Percentiles rank a stretch among this genome's conserved stretches.
Evolutionary conservation across 192 early-diverging fungal genomes (phyloP).

Genomic region (Chytriomyces sp.): DNA sequence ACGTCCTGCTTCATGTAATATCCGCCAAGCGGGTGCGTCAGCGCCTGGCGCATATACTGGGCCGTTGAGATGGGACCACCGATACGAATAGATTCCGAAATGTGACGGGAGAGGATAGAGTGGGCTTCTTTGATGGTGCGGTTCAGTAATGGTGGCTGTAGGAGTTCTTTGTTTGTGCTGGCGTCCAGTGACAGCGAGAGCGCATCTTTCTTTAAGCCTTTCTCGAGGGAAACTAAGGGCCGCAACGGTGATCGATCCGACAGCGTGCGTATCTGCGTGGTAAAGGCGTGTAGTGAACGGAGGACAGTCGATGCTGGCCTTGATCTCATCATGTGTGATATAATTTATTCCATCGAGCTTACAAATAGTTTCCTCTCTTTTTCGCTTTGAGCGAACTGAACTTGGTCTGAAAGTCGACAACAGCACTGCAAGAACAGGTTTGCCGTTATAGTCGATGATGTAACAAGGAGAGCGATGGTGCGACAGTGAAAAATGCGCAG

Average conservation of each 20-base stretch:
- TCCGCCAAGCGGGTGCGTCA: slow-evolving; percentile 86
- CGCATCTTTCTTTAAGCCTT: background rate
- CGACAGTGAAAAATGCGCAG: too few relatives aligned
- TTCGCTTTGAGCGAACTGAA: slow-evolving; percentile 11
- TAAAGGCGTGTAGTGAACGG: too few relatives aligned
- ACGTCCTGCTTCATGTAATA: slow-evolving; percentile 94
- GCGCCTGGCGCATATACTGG: slow-evolving; percentile 86
- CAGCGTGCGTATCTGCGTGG: too few relatives aligned
- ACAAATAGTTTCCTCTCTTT: slow-evolving; percentile 22
- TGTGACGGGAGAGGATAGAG: slow-evolving; percentile 32
- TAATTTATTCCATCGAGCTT: background rate
- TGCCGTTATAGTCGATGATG: too few relatives aligned
- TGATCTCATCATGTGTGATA: too few relatives aligned
- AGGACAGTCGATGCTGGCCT: too few relatives aligned
- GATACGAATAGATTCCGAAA: slow-evolving; percentile 44
- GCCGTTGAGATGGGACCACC: slow-evolving; percentile 69
- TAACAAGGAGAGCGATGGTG: too few relatives aligned
- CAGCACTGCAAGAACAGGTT: background rate
- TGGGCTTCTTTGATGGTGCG: slow-evolving; percentile 35
- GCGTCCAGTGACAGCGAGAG: background rate
- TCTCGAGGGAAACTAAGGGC: background rate
- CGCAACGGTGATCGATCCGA: background rate
- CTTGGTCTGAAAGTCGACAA: slow-evolving; percentile 10
- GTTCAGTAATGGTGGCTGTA: too few relatives aligned
- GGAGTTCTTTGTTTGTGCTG: background rate